These are phyloP conservation scores for Piper longum DNA, from an alignment of 164 flowering plant species.

Conservation along the genomic window DNA sequence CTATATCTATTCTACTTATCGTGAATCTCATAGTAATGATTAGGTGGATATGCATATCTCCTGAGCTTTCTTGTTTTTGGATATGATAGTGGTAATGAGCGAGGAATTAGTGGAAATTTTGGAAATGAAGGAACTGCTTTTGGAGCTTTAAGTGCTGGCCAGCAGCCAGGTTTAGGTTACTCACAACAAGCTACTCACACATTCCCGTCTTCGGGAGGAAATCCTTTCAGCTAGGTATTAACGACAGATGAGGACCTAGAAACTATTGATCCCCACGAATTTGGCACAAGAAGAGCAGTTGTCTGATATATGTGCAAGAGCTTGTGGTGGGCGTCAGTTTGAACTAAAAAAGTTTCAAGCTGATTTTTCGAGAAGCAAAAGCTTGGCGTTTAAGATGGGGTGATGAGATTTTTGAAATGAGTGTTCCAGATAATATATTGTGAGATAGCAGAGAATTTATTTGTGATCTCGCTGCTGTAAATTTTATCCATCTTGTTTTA, in stretches of 20 bases:
- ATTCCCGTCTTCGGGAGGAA: conserved; percentile 34
- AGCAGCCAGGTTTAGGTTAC: conserved; percentile 6
- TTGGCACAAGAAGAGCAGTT: conserved; percentile 6
- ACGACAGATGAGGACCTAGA: conserved; percentile 5
- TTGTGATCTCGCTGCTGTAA: neutral
- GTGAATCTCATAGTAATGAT: neutral
- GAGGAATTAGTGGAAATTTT: conserved; percentile 12
- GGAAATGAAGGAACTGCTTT: conserved; percentile 9
- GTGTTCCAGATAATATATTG: neutral
- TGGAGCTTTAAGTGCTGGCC: conserved; percentile 5
- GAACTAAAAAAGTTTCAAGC: neutral
- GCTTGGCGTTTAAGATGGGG: neutral
- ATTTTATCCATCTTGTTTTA: neutral
- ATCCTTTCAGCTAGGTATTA: conserved; percentile 54
- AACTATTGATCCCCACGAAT: conserved; percentile 2
- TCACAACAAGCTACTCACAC: conserved; percentile 17
- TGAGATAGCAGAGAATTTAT: neutral
- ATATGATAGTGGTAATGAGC: conserved; percentile 9
- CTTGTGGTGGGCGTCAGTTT: conserved; percentile 2
- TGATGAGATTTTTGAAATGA: neutral
- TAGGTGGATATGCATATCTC: too few relatives aligned
- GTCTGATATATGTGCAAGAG: conserved; percentile 8
- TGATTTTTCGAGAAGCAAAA: neutral
- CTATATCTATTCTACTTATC: neutral
- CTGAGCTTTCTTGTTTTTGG: neutral